These are phyloP conservation scores for Lentinula aciculospora DNA, from an alignment of 768 basidiomycete species.

Conservation along the genomic window DNA sequence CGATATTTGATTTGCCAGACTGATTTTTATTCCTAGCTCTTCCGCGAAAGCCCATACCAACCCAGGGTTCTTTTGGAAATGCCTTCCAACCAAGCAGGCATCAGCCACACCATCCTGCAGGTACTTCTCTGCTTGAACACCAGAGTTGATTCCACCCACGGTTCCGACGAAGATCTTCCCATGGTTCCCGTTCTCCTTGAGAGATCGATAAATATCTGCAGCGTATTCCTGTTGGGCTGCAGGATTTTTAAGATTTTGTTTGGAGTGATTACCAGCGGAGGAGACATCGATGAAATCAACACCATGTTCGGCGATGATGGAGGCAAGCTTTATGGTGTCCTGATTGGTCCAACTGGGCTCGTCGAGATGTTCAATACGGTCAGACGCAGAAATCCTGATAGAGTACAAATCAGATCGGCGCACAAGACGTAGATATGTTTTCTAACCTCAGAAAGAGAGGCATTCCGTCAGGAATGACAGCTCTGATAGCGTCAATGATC, in stretches of 20 bases:
- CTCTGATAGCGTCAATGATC: slow-evolving; percentile 58
- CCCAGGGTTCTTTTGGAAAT: slow-evolving; percentile 59
- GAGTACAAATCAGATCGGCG: slow-evolving; percentile 6
- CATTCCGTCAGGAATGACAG: slow-evolving; percentile 50
- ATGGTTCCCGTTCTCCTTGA: neutral
- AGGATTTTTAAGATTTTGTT: slow-evolving; percentile 29
- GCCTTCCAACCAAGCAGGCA: slow-evolving; percentile 45
- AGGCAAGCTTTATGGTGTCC: slow-evolving; percentile 59
- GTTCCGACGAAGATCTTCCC: slow-evolving; percentile 35
- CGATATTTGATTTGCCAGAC: slow-evolving; percentile 46
- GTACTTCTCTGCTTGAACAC: slow-evolving; percentile 50
- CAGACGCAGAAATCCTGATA: slow-evolving; percentile 59
- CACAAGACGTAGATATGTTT: neutral
- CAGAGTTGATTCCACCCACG: slow-evolving; percentile 51
- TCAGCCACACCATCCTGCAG: slow-evolving; percentile 57
- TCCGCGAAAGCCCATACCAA: slow-evolving; percentile 48
- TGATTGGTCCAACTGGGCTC: slow-evolving; percentile 64
- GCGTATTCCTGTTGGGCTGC: slow-evolving; percentile 53
- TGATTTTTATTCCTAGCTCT: slow-evolving; percentile 43
- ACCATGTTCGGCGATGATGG: slow-evolving; percentile 54
- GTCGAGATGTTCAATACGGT: slow-evolving; percentile 64
- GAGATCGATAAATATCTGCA: slow-evolving; percentile 40
- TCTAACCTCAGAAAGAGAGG: slow-evolving; percentile 69
- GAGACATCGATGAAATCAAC: slow-evolving; percentile 76
- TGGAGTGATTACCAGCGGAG: slow-evolving; percentile 50